phyloP scores from a whole-genome alignment of 148 eudicot genomes.

The Spergularia bocconei region DNA sequence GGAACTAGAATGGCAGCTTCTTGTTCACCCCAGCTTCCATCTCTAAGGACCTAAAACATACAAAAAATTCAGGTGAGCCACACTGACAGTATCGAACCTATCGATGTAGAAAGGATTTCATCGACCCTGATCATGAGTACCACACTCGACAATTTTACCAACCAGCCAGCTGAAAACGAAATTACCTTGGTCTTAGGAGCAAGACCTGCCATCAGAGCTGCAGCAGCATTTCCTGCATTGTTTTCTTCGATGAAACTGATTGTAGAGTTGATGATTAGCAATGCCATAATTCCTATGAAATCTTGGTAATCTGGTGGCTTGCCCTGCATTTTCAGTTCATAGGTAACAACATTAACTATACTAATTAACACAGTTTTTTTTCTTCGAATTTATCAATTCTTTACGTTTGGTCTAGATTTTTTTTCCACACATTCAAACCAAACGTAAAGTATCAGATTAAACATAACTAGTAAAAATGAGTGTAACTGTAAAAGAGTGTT shows the following conservation, averaged over 20 bases:
- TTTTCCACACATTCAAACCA: too few species aligned
- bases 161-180: background rate
- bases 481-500: background rate
- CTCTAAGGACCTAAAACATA: constrained; percentile 44
- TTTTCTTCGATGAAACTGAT: constrained; percentile 78
- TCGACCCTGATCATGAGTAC: background rate
- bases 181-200: constrained; percentile 79
- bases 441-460: too few species aligned
- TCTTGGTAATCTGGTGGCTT: constrained; percentile 84
- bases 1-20: constrained; percentile 73
- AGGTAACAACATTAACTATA: background rate
- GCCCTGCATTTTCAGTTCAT: constrained; percentile 40
- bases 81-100: too few species aligned
- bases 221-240: constrained; percentile 86
- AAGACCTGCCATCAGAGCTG: constrained; percentile 82
- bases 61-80: too few species aligned
- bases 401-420: too few species aligned
- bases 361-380: background rate
- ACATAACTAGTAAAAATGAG: background rate
- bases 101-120: background rate
- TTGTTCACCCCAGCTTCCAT: constrained; percentile 61
- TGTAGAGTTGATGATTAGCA: constrained; percentile 71
- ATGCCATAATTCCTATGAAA: constrained; percentile 53
- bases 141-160: background rate
- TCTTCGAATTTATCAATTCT: too few species aligned